Evolutionary conservation across 495 filamentous ascomycete species (phyloP), one percentile per base, ranked within the genome.

Genomic region (Terfezia claveryi): DNA sequence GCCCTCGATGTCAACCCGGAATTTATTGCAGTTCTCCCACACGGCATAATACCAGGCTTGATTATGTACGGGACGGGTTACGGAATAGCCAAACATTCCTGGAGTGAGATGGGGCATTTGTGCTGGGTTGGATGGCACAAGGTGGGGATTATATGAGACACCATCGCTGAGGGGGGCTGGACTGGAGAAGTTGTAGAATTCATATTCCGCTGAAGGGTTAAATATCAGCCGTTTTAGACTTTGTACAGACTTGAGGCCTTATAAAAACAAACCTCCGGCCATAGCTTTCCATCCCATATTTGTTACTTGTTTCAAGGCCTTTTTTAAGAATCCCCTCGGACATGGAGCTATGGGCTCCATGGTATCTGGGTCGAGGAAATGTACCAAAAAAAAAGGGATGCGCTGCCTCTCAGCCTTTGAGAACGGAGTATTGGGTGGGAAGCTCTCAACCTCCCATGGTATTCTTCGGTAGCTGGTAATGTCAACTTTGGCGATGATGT

Each of bases 1-100:
- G 10, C 91, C 86, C 65, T 98, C 91, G 20, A 96, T 80, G 58
- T 78, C 74, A 65, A 87, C 89, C 37, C 76, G 72, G 68, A 98
- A 95, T 37, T 78, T 72, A 57, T 10, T 50, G 61, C 89, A 94
- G 0, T 81, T 75, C 57, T 94, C 78, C 66, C 84, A 95, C 27
- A 95, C 79, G 27, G 81, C 82, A 62, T 98, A 94, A 62, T 85
- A 98, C 64, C 91, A 98, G 17, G 88, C 87, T 67, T 91, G 80
- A 60, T 98, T 95, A 20, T 20, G 23, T 12, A 87, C 76, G 0
- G 91, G 85, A 11, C 88, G 74, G n/a, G 87, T 94, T 62, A 98
- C 70, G 59, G 84, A 91, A 71, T 98, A 98, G 36, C 88, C 91
- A 61, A 95, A 95, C 91, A 98, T 98, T 56, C 91, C 91, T 66